Conservation (phyloP, 306 rosid genomes). For the Pyrus pyrifolia region DNA sequence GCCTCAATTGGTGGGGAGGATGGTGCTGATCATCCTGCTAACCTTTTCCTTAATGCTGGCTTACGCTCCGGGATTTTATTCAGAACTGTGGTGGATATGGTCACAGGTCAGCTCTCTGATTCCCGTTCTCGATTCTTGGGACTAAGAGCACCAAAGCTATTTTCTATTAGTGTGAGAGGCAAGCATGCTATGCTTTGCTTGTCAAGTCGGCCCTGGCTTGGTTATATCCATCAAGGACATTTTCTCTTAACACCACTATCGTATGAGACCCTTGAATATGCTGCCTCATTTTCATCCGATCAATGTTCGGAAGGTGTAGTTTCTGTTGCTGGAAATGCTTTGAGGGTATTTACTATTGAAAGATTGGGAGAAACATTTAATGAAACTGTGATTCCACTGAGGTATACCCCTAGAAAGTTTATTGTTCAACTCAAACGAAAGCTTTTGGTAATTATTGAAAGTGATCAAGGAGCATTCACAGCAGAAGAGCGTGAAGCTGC, state of each 20-base stretch:
- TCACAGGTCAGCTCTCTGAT: constrained; percentile 97
- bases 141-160: constrained; percentile 88
- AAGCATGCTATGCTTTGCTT: constrained; percentile 88
- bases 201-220: constrained; percentile 99
- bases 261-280: constrained; percentile 89
- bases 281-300: constrained; percentile 90
- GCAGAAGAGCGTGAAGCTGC: constrained; percentile 97
- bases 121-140: constrained; percentile 93
- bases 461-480: constrained; percentile 84
- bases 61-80: constrained; percentile 83
- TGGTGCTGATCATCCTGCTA: constrained; percentile 96
- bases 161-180: constrained; percentile 72
- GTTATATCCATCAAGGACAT: constrained; percentile 96
- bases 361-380: constrained; percentile 96
- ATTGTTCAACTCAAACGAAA: constrained; percentile 77
- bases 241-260: constrained; percentile 93
- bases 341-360: constrained; percentile 89
- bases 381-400: constrained; percentile 91
- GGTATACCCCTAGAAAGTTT: constrained; percentile 97
- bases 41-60: constrained; percentile 89
- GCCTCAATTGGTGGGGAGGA: constrained; percentile 96
- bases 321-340: constrained; percentile 80
- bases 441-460: constrained; percentile 78
- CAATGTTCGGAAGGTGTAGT: constrained; percentile 97
- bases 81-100: constrained; percentile 98